phyloP scores from a whole-genome alignment of 164 flowering plant genomes.

The Nymphaea colorata region DNA sequence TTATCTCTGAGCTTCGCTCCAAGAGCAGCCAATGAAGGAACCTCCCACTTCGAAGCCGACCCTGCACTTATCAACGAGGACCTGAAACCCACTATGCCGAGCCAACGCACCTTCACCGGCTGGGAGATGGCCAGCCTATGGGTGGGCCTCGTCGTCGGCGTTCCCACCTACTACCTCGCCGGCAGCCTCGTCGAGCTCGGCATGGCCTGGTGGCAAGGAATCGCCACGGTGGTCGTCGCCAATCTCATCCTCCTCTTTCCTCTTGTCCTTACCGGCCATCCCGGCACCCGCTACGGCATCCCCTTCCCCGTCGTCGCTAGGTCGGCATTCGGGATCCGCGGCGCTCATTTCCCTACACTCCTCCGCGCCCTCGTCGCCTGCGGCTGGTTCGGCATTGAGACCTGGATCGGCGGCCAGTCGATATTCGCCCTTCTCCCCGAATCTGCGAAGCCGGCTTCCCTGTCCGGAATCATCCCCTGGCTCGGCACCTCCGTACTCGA shows the following conservation, averaged over 20 bases:
- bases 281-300: slow-evolving; percentile 73
- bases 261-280: slow-evolving; percentile 62
- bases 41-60: not conserved
- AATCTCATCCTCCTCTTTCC: slow-evolving; percentile 56
- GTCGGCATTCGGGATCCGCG: slow-evolving; percentile 68
- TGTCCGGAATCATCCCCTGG: slow-evolving; percentile 36
- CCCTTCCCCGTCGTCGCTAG: slow-evolving; percentile 80
- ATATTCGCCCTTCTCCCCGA: slow-evolving; percentile 63
- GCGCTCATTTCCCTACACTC: slow-evolving; percentile 73
- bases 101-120: slow-evolving; percentile 42
- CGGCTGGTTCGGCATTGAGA: slow-evolving; percentile 94
- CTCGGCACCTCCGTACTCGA: slow-evolving; percentile 84
- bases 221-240: slow-evolving; percentile 70
- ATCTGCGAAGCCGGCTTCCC: slow-evolving; percentile 22
- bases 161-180: slow-evolving; percentile 79
- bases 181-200: slow-evolving; percentile 93
- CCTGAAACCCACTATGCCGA: slow-evolving; percentile 42
- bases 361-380: slow-evolving; percentile 76
- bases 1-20: not conserved
- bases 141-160: slow-evolving; percentile 85
- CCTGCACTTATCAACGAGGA: slow-evolving; percentile 47
- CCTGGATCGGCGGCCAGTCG: slow-evolving; percentile 93
- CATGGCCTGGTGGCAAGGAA: slow-evolving; percentile 97
- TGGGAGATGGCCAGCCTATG: slow-evolving; percentile 79
- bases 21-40: not conserved